Percentiles rank a stretch among this genome's conserved stretches.
phyloP scores from a whole-genome alignment of 106 monocot genomes.

The Acorus calamus region DNA sequence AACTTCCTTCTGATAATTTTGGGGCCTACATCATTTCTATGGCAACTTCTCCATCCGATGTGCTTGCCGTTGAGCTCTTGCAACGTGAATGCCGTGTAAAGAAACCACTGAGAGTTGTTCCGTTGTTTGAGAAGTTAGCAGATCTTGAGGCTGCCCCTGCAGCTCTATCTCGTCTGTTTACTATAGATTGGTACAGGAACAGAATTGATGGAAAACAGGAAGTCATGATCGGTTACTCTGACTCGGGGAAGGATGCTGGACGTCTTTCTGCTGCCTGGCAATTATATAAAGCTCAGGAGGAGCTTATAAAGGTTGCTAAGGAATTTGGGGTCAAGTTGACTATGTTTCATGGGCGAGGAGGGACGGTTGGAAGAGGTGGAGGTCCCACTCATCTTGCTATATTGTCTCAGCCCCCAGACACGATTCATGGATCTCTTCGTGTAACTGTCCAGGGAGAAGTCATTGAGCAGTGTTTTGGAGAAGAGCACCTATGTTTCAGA shows the following conservation, averaged over 20 bases:
- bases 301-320: slow-evolving; percentile 75
- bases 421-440: slow-evolving; percentile 65
- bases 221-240: slow-evolving; percentile 92
- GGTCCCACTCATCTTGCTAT: slow-evolving; percentile 81
- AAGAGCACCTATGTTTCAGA: slow-evolving; percentile 82
- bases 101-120: slow-evolving; percentile 75
- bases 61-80: slow-evolving; percentile 74
- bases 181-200: slow-evolving; percentile 75
- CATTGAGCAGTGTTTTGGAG: slow-evolving; percentile 85
- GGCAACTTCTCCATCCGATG: slow-evolving; percentile 85
- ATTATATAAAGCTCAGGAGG: slow-evolving; percentile 81
- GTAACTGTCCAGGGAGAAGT: slow-evolving; percentile 85
- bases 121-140: slow-evolving; percentile 80
- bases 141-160: slow-evolving; percentile 86
- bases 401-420: slow-evolving; percentile 86
- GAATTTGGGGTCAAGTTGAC: slow-evolving; percentile 81
- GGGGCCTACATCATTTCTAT: slow-evolving; percentile 95
- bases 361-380: slow-evolving; percentile 83
- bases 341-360: slow-evolving; percentile 93
- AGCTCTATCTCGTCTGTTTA: slow-evolving; percentile 55
- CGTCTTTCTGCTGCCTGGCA: slow-evolving; percentile 91
- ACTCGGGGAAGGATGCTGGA: slow-evolving; percentile 89
- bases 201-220: slow-evolving; percentile 83
- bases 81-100: slow-evolving; percentile 54
- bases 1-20: slow-evolving; percentile 80